Conservation (phyloP, 164 flowering plant genomes). For the Brasenia schreberi region DNA sequence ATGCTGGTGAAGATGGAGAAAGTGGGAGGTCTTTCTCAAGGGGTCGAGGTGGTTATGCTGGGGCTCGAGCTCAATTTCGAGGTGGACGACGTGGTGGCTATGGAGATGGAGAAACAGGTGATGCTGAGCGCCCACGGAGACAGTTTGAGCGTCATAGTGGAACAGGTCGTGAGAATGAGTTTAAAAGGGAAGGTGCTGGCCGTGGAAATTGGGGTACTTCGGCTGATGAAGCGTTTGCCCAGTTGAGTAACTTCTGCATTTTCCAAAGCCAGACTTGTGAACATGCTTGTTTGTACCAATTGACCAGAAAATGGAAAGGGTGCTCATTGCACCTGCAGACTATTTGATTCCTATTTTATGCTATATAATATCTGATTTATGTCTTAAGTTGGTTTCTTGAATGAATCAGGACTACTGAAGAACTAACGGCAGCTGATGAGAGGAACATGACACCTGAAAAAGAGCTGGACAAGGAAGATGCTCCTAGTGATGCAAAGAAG, state of each 20-base stretch:
- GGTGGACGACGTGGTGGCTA: constrained; percentile 7
- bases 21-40: constrained; percentile 21
- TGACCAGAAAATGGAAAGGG: neutral
- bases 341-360: neutral
- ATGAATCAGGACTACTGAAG: constrained; percentile 33
- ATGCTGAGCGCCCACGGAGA: constrained; percentile 22
- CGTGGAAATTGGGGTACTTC: constrained; percentile 56
- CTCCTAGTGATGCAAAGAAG: constrained; percentile 28
- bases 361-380: too few species aligned
- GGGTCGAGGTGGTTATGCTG: neutral
- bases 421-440: constrained; percentile 23
- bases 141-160: constrained; percentile 55
- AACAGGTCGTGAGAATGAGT: constrained; percentile 48
- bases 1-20: constrained; percentile 27
- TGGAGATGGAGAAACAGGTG: constrained; percentile 23
- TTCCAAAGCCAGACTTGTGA: neutral
- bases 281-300: neutral
- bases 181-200: constrained; percentile 56
- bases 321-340: neutral
- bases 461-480: constrained; percentile 27
- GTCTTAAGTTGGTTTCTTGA: too few species aligned
- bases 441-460: constrained; percentile 34
- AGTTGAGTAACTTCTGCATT: constrained; percentile 6
- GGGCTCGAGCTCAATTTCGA: constrained; percentile 2
- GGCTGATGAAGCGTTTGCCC: constrained; percentile 24